Base-by-base conservation (phyloP, 176 grass and related monocot genomes). In the Zoysia japonica region DNA sequence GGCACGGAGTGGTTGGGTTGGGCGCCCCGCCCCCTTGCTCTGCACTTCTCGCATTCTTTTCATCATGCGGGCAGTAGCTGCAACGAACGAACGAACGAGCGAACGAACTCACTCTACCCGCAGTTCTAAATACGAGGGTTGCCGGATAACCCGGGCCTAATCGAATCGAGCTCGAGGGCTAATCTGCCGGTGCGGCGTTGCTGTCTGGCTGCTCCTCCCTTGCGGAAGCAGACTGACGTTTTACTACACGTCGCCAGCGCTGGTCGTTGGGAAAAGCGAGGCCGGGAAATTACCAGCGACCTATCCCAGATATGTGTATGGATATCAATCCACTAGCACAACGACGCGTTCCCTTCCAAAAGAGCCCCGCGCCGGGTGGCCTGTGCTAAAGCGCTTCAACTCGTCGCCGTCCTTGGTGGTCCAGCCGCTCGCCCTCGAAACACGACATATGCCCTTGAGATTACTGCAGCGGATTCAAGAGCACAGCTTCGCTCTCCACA, bases 261-360 rank as follows among this genome's bases (percentile, higher is more conserved):
- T 45, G 51, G 69, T 75, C 53, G 81, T 84, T 75, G 86, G 56
- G 86, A 49, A 80, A 80, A 80, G 53, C 20, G 16, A 20, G 71
- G 11, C 53, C 5, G 5, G 16, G 78, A 71, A 84, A 68, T 59
- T 75, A 88, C 86, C 10, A 37, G 11, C 16, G 48, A 80, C 81
- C 70, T 43, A 70, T 84, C 16, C 28, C 70, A 47, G 67, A 80
- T n/a, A 42, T 65, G 43, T 35, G 68, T 75, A 3, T 28, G 45
- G 62, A 83, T 62, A 61, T 50, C 54, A 61, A 73, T 70, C 42
- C 11, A 47, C 44, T 37, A 78, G 61, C 6, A 28, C 41, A 57
- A 19, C 40, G 7, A 48, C 2, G 9, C 47, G 42, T 11, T 48
- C 19, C 51, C 65, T 68, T 47, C 47, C 48, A 38, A 45, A 54